Base-by-base conservation (phyloP, 1,139 yeast genomes). In the Geotrichum citri-aurantii region DNA sequence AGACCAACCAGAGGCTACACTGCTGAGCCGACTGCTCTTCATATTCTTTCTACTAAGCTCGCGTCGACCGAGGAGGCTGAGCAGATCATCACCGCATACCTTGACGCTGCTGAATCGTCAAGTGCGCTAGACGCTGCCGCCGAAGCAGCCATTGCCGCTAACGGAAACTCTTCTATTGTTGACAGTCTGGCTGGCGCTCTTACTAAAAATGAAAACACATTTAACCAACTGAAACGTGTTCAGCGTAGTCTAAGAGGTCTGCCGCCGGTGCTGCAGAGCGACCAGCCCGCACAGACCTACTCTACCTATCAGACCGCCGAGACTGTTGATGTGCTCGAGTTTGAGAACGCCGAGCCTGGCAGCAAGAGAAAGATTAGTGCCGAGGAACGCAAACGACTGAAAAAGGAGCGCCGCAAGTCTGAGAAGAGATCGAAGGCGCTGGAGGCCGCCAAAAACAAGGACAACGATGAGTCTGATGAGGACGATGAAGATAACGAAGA, bases 231-330 rank as follows among this genome's bases (percentile, higher is more conserved):
- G 65, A 79, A 77, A 66, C 77, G 93, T 65, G 77, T 86, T 42
- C 89, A 84, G 69, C 79, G 92, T 72, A 88, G 84, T 66, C 79
- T 86, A 65, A 77, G 88, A 68, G 93, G 93, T 1, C 79, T 86
- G 62, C 90, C 92, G 5, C 91, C 91, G 23, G 69, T 79, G 62
- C 72, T 71, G 65, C 64, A 68, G 66, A 31, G 26, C 27, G 37
- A 48, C 42, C 27, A 53, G 21, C 19, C 37, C 17, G 31, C 37
- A 21, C 66, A 57, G 67, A 63, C 42, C 65, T 40, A 33, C 29
- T 8, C 48, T 26, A 51, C 50, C 31, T 52, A 42, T 23, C 47
- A 48, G 33, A 56, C 37, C 12, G 47, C 46, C 8, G 60, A 56
- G 17, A 61, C 54, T 3, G 57, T 48, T n/a, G 60, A 50, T 23